Evolutionary conservation across 2,329 filamentous ascomycete species (phyloP), one percentile per base, ranked within the genome.

Genomic region (Podosphaera aphanis): DNA sequence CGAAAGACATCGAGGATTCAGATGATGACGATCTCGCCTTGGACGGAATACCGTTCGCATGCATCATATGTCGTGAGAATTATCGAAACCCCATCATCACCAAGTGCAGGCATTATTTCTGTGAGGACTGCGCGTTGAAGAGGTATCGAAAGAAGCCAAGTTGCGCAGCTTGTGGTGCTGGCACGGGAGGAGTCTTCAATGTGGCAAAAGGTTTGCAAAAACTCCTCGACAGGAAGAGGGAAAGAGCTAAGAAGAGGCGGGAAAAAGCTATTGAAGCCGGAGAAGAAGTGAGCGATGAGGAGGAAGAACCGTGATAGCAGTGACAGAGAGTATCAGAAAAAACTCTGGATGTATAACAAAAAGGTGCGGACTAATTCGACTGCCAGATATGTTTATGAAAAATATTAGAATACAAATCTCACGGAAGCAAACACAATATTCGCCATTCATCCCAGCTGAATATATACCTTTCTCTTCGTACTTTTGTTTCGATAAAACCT

Each of bases 41-140:
- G 25, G 58, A 59, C 45, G 54, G 54, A 5, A 59, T 60, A 29
- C 58, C 58, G 2, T 60, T 60, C 49, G 58, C 56, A 3, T 60
- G 58, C 45, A 56, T 60, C 40, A 55, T 60, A 42, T 59, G 60
- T 49, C 50, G 49, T 49, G 53, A 59, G 44, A 64, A n/a, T 62
- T 68, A 42, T 41, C 57, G 55, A 46, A 67, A 73, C 47, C 88
- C 90, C 0, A 73, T 95, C 11, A 66, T 88, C 20, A 95, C 90
- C 11, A 80, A 84, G 52, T 98, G 90, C 53, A 82, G 84, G 0
- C 90, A 98, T 61, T 95, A 95, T 61, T 95, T 95, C 58, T 98
- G 90, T 59, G 82, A 94, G 61, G 68, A 71, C 1, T 98, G 90
- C 61, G 90, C 90, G 21, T 65, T 95, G 54, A 76, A 82, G 59